phyloP scores from a whole-genome alignment of 2,329 filamentous ascomycete species.

The Penicillium sp. region DNA sequence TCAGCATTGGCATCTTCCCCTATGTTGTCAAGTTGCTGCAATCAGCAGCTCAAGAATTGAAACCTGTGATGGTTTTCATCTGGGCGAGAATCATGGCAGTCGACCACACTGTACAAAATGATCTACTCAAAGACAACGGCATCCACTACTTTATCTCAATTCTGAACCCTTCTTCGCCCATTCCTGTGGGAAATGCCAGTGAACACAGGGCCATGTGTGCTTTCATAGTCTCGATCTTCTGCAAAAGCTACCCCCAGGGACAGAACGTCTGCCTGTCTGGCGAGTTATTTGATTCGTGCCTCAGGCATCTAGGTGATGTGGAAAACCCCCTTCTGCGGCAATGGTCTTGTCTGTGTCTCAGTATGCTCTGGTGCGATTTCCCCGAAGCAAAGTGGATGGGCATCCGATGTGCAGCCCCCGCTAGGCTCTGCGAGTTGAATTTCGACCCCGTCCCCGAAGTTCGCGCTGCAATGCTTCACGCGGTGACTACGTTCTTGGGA shows the following conservation, averaged over 20 bases:
- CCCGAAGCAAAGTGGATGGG: constrained; percentile 94
- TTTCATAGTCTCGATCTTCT: constrained; percentile 96
- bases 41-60: constrained; percentile 89
- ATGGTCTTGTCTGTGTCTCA: constrained; percentile 94
- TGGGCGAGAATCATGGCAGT: constrained; percentile 96
- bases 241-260: constrained; percentile 88
- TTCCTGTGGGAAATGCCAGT: constrained; percentile 82
- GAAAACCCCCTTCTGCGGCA: constrained; percentile 87
- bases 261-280: constrained; percentile 88
- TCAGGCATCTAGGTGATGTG: constrained; percentile 78
- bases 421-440: constrained; percentile 74
- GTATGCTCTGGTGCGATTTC: constrained; percentile 88
- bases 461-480: constrained; percentile 86
- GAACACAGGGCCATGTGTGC: constrained; percentile 99
- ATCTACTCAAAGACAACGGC: constrained; percentile 93
- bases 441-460: constrained; percentile 91
- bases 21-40: constrained; percentile 97
- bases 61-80: constrained; percentile 99
- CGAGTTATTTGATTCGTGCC: constrained; percentile 84
- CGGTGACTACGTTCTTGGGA: constrained; percentile 88
- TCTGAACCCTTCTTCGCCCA: constrained; percentile 76
- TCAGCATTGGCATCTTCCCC: constrained; percentile 97
- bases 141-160: constrained; percentile 97
- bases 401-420: constrained; percentile 82
- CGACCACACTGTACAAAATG: constrained; percentile 87